Evolutionary conservation across 1,284 basidiomycete genomes (phyloP), one percentile per base, ranked within the genome.

Genomic region (Cutaneotrichosporon dermatis): DNA sequence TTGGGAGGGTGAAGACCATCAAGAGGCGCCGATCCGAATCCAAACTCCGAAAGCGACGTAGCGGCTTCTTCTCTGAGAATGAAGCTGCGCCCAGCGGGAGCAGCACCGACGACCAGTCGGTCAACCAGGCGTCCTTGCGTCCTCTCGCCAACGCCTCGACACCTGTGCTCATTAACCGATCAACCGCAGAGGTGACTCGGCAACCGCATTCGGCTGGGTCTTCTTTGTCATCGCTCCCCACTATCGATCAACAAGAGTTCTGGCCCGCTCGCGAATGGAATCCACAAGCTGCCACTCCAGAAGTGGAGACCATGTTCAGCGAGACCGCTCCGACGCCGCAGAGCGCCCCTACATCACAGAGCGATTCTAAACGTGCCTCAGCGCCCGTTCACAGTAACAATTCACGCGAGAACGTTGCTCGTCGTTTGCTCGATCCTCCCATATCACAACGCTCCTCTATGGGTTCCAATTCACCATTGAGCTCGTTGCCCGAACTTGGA

Each of bases 11-110:
- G 54, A 76, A 73, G 62, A 61, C 69, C 1, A 65, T 68, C 41
- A 69, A 67, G 45, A 58, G 73, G 15, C 64, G 69, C 8, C 58
- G 63, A 8, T 75, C 73, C 6, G 73, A 75, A 13, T 51, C 49
- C 11, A 67, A 68, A 50, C 51, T 73, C 16, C 53, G 58, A 11
- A 54, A 57, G 37, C 41, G 41, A 16, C 51, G 55, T 2, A 61
- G 56, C n/a, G 60, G 60, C 16, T 42, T 55, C 34, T 5, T 55
- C n/a, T 48, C 60, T 5, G 56, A 62, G 15, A 55, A 52, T 39
- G 55, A 61, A 6, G 7, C 16, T 37, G 59, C 8, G 4, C 16
- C 54, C 34, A 60, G 54, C 54, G 51, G 48, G 16, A 40, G 11
- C 11, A 51, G 36, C 7, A 54, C 51, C 15, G 51, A 49, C n/a